Evolutionary conservation across 1,139 yeast species (phyloP).

Genomic region (Candida gigantensis): DNA sequence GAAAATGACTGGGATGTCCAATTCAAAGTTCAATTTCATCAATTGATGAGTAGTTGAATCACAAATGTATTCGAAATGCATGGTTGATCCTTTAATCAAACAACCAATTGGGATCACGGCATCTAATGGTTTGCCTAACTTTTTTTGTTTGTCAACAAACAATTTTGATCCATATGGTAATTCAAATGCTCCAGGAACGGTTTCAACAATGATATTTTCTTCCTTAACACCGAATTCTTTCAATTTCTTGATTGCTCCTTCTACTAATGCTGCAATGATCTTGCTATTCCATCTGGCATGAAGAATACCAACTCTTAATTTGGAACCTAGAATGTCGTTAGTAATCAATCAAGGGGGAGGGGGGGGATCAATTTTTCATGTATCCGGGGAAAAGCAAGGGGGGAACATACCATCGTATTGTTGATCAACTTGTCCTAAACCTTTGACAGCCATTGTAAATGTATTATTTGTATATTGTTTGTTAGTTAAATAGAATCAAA

Average conservation of each 20-base stretch:
- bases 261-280: slow-evolving; percentile 76
- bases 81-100: slow-evolving; percentile 91
- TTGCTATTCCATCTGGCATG: slow-evolving; percentile 93
- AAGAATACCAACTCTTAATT: slow-evolving; percentile 75
- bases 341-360: too few relatives aligned
- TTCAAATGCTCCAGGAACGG: slow-evolving; percentile 95
- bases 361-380: too few relatives aligned
- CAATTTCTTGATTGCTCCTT: slow-evolving; percentile 70
- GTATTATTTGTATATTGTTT: not conserved
- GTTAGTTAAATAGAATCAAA: slow-evolving; percentile 1
- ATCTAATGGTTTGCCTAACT: slow-evolving; percentile 58
- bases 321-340: slow-evolving; percentile 41
- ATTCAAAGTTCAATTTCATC: slow-evolving; percentile 75
- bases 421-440: slow-evolving; percentile 75
- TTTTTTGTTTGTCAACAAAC: slow-evolving; percentile 49
- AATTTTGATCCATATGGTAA: slow-evolving; percentile 77
- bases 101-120: slow-evolving; percentile 94
- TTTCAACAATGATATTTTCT: slow-evolving; percentile 74
- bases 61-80: slow-evolving; percentile 97
- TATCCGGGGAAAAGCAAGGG: too few relatives aligned
- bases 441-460: slow-evolving; percentile 68
- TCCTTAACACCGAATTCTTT: slow-evolving; percentile 66
- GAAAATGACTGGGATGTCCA: slow-evolving; percentile 80
- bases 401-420: slow-evolving; percentile 56
- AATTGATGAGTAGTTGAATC: slow-evolving; percentile 85